These are phyloP conservation scores for Phytophthora colocasiae DNA, from an alignment of 352 stramenopile species.

Conservation along the genomic window DNA sequence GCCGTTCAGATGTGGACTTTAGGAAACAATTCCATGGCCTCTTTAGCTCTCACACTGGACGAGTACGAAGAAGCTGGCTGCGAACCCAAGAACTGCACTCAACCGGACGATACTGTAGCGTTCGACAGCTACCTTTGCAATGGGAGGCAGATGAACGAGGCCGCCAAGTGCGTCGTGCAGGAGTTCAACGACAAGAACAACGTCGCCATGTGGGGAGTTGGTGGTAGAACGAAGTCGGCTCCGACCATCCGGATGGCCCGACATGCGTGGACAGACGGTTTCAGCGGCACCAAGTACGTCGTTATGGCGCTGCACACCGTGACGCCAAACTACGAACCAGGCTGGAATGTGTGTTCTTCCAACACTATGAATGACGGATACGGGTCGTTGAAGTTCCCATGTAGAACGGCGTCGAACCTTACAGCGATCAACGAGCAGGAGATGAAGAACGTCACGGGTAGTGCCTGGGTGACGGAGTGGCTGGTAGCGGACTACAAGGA, in stretches of 20 bases:
- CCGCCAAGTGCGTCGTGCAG: slow-evolving; percentile 38
- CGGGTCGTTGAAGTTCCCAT: slow-evolving; percentile 45
- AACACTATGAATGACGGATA: slow-evolving; percentile 18
- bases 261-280: slow-evolving; percentile 25
- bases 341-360: slow-evolving; percentile 25
- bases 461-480: slow-evolving; percentile 36
- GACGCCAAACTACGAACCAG: slow-evolving; percentile 26
- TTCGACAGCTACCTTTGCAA: slow-evolving; percentile 35
- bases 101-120: slow-evolving; percentile 21
- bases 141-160: slow-evolving; percentile 44
- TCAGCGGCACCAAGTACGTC: slow-evolving; percentile 11
- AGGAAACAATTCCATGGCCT: slow-evolving; percentile 25
- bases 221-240: slow-evolving; percentile 13
- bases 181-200: slow-evolving; percentile 23
- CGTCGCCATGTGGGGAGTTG: slow-evolving; percentile 36
- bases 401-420: slow-evolving; percentile 25
- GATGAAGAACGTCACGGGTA: slow-evolving; percentile 11
- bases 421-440: slow-evolving; percentile 16
- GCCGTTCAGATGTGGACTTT: slow-evolving; percentile 30
- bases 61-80: slow-evolving; percentile 31
- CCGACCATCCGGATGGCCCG: slow-evolving; percentile 17
- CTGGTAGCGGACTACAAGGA: slow-evolving; percentile 26
- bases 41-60: slow-evolving; percentile 32
- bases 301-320: slow-evolving; percentile 36
- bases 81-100: slow-evolving; percentile 24